Evolutionary conservation across 2,329 filamentous ascomycete species (phyloP), one percentile per base, ranked within the genome.

Genomic region (Fusarium drepaniforme): DNA sequence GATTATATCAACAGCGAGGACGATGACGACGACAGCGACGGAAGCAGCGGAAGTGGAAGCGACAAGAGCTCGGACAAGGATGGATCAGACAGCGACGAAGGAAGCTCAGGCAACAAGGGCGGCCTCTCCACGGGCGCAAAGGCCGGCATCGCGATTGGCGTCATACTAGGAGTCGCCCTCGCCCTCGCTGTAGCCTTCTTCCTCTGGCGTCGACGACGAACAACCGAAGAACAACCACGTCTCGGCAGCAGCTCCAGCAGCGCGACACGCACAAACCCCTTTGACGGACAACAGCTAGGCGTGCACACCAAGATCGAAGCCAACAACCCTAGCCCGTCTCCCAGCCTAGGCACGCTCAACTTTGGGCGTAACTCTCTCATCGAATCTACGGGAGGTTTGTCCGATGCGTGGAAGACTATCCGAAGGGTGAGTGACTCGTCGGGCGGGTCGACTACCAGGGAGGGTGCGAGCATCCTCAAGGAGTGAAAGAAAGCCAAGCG

Each of bases 271-370:
- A 66, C 66, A 28, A 72, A 68, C 18, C 74, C 77, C 12, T 78
- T 77, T 15, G 76, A 76, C 46, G 75, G 77, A 6, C 70, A 71
- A 18, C 68, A 60, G 63, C 64, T 79, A 38, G 77, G 77, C 8
- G 77, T 79, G 7, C 76, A 75, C n/a, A 79, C 77, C 15, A 77
- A 77, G 70, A 79, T 79, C 58, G 77, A 75, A 23, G 75, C 77
- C 51, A 77, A 56, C 51, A 79, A 73, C 63, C 76, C 75, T 5
- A 76, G 67, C n/a, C 76, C 77, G 0, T 73, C 75, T 28, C 77
- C 77, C 3, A 79, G 75, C 25, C 23, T 78, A 7, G 77, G 77
- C 5, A 76, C 73, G 28, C 61, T 79, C 65, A 79, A 79, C 75
- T 77, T 79, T 44, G 75, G 71, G 5, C 76, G 77, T 28, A 78